Evolutionary conservation across 169 alveolate species (phyloP).

Genomic region (Cryptosporidium canis): DNA sequence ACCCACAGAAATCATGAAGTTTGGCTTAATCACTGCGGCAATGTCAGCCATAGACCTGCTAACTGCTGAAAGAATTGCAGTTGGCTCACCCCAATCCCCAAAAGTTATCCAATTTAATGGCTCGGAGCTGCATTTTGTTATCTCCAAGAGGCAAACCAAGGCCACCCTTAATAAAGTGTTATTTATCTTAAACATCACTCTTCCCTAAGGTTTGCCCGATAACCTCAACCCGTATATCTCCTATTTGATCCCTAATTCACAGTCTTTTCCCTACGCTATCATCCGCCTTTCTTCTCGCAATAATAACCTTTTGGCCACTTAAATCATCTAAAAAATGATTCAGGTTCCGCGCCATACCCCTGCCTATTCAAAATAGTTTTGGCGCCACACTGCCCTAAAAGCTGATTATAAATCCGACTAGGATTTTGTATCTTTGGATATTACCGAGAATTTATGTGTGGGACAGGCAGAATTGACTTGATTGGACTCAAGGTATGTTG

Average conservation of each 20-base stretch:
- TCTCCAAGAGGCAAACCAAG: background rate
- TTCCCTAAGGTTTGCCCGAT: background rate
- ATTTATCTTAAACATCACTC: background rate
- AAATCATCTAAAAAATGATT: slow-evolving; percentile 9
- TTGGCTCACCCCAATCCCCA: slow-evolving; percentile 73
- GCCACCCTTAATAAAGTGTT: background rate
- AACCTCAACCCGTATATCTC: background rate
- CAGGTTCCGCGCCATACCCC: background rate
- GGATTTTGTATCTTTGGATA: background rate
- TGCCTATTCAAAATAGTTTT: background rate
- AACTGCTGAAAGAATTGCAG: slow-evolving; percentile 51
- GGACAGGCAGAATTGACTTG: too few species aligned
- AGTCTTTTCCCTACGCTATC: background rate
- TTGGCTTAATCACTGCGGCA: slow-evolving; percentile 31
- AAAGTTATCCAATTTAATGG: slow-evolving; percentile 61
- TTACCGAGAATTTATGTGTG: too few species aligned
- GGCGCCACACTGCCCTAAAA: background rate
- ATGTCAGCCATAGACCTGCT: slow-evolving; percentile 65
- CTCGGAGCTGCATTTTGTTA: background rate
- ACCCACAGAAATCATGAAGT: slow-evolving; percentile 44
- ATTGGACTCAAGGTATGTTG: too few species aligned
- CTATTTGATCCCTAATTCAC: background rate
- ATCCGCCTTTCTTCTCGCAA: background rate
- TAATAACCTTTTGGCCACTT: background rate
- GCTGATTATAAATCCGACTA: too few species aligned